These are phyloP conservation scores for Magnusiomyces suaveolens DNA, from an alignment of 1,139 yeast genomes.

Conservation along the genomic window DNA sequence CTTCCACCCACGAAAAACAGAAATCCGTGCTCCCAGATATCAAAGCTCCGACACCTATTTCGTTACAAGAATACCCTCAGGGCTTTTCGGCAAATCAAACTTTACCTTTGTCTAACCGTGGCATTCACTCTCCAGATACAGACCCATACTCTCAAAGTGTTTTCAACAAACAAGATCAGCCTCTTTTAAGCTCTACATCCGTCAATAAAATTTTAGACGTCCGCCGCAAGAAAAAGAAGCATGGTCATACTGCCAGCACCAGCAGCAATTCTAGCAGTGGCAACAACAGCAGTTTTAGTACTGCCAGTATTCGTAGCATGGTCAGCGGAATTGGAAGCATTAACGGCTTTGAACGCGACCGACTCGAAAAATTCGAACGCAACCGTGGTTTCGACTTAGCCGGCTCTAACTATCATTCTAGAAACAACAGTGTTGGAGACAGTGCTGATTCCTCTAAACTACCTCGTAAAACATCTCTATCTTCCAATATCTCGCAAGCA, in stretches of 20 bases:
- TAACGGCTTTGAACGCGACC: background rate
- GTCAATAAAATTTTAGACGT: background rate
- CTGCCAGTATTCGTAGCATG: background rate
- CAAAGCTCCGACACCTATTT: background rate
- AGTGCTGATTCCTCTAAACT: background rate
- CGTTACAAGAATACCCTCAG: background rate
- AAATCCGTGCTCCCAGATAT: background rate
- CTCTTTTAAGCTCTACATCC: background rate
- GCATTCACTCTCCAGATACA: background rate
- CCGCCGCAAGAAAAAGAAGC: background rate
- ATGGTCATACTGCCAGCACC: background rate
- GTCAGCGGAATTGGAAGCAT: background rate
- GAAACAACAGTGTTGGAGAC: background rate
- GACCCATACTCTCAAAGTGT: background rate
- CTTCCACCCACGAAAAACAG: background rate
- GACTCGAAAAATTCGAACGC: background rate
- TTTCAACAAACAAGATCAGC: background rate
- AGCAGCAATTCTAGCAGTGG: background rate
- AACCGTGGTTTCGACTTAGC: background rate
- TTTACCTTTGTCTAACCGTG: background rate
- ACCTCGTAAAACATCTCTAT: background rate
- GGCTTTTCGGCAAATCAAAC: background rate
- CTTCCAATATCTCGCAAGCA: background rate
- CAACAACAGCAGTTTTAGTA: background rate
- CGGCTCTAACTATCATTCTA: background rate